phyloP scores from a whole-genome alignment of 2,329 filamentous ascomycete genomes.

The Epichloe hybrida region DNA sequence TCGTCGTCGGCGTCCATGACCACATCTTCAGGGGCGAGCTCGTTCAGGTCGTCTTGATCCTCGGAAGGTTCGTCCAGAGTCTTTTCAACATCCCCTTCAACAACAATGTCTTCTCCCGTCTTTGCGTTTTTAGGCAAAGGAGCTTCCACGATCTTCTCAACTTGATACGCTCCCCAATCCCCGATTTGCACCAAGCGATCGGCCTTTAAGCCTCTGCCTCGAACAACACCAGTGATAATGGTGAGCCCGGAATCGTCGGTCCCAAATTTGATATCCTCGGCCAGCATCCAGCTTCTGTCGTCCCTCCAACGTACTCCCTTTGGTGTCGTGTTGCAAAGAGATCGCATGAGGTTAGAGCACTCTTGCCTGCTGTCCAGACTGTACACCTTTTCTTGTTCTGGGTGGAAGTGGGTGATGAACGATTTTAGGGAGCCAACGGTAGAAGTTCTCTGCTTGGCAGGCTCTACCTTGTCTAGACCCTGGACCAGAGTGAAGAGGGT shows the following conservation, averaged over 20 bases:
- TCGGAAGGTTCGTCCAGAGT: conserved; percentile 59
- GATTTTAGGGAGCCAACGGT: conserved; percentile 76
- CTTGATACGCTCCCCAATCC: conserved; percentile 87
- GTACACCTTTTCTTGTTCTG: conserved; percentile 80
- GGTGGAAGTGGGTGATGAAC: conserved; percentile 90
- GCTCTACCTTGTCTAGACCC: conserved; percentile 62
- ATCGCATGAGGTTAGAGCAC: conserved; percentile 78
- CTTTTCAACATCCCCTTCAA: conserved; percentile 40
- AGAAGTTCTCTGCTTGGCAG: conserved; percentile 63
- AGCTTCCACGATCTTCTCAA: conserved; percentile 75
- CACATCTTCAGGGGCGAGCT: conserved; percentile 76
- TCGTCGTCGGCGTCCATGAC: conserved; percentile 55
- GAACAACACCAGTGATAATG: conserved; percentile 69
- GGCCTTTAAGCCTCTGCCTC: conserved; percentile 76
- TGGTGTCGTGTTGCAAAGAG: conserved; percentile 79
- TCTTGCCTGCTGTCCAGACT: conserved; percentile 82
- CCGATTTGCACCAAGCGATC: conserved; percentile 84
- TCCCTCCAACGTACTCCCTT: conserved; percentile 95
- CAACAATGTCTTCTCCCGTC: conserved; percentile 53
- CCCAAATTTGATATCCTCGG: conserved; percentile 68
- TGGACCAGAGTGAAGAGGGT: conserved; percentile 81
- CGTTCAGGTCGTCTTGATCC: conserved; percentile 70
- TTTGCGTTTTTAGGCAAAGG: conserved; percentile 49
- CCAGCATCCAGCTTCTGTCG: conserved; percentile 87
- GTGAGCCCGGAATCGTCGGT: conserved; percentile 47